phyloP scores from a whole-genome alignment of 257 asterid species.

The Rubia yunnanensis region DNA sequence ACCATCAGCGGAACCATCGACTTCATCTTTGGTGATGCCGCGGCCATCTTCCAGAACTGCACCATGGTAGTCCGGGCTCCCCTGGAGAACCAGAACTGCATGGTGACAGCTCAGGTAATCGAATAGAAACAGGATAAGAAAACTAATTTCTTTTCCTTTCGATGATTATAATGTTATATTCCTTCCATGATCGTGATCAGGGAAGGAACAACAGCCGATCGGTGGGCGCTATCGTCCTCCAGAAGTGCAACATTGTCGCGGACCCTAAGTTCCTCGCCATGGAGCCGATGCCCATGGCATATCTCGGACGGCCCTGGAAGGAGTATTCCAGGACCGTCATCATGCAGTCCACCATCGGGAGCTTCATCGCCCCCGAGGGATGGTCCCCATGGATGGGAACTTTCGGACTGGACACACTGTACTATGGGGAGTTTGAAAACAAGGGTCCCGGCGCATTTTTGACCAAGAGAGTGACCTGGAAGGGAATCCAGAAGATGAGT shows the following conservation, averaged over 20 bases:
- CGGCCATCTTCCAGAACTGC: constrained; percentile 46
- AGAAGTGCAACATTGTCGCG: constrained; percentile 5
- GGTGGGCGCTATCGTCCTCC: neutral
- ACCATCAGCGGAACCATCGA: constrained; percentile 62
- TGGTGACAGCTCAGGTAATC: constrained; percentile 13
- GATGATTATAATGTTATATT: too few species aligned
- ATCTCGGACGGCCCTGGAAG: constrained; percentile 21
- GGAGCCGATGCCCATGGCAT: constrained; percentile 4
- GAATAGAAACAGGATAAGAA: too few species aligned
- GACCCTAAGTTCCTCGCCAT: constrained; percentile 7
- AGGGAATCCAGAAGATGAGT: constrained; percentile 46
- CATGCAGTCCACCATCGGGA: constrained; percentile 60
- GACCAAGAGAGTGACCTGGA: constrained; percentile 65
- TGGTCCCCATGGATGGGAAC: constrained; percentile 60
- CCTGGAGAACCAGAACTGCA: neutral
- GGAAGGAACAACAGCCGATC: neutral
- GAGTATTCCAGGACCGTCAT: constrained; percentile 18
- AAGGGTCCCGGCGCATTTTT: constrained; percentile 49
- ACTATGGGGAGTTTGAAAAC: constrained; percentile 69
- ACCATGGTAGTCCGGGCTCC: neutral
- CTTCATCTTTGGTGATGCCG: constrained; percentile 69
- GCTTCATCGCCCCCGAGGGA: constrained; percentile 59
- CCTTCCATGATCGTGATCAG: too few species aligned
- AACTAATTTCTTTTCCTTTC: too few species aligned
- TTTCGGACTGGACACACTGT: constrained; percentile 41